Evolutionary conservation across 306 rosid genomes (phyloP), one percentile per base, ranked within the genome.

Genomic region (Rosa lucieae): DNA sequence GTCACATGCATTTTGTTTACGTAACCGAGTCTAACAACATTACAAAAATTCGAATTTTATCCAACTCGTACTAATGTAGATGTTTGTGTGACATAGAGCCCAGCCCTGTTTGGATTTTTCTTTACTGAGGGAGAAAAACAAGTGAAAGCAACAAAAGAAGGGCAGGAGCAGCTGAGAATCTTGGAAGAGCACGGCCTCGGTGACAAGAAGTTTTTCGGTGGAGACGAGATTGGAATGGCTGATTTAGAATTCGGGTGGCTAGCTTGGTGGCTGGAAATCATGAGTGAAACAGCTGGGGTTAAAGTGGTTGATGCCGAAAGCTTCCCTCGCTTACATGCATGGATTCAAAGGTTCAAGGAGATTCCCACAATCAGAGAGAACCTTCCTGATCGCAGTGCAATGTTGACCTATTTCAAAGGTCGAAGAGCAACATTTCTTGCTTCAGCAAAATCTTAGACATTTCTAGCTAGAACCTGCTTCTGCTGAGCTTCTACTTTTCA

Each of bases 291-390:
- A 72, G 77, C 69, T 15, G 81, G 76, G 43, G 81, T 79, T 17
- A 47, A 79, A 44, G 23, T 79, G 42, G 6, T 72, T 14, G 59
- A 79, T 32, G 49, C 17, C 15, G 49, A 71, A 13, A 18, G 14
- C 17, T 59, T 79, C 21, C 82, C 82, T 71, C 77, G 53, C 8
- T 47, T 72, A 15, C 39, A 32, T 21, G 82, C 77, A 47, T 79
- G 77, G 82, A 79, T 79, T 21, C 48, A 71, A 58, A 79, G 71
- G 18, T 79, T 79, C 63, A 72, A 62, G 42, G 62, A 62, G 40
- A 4, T 62, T 2, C 77, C 51, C 44, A 67, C 48, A 39, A 58
- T 67, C 13, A 40, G 82, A 74, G 46, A 58, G 17, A 74, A 51
- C 32, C 75, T 69, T 61, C 74, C 44, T 10, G 53, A 69, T 59